These are phyloP conservation scores for Pyrenophora teres DNA, from an alignment of 2,329 filamentous ascomycete species.

Conservation along the genomic window DNA sequence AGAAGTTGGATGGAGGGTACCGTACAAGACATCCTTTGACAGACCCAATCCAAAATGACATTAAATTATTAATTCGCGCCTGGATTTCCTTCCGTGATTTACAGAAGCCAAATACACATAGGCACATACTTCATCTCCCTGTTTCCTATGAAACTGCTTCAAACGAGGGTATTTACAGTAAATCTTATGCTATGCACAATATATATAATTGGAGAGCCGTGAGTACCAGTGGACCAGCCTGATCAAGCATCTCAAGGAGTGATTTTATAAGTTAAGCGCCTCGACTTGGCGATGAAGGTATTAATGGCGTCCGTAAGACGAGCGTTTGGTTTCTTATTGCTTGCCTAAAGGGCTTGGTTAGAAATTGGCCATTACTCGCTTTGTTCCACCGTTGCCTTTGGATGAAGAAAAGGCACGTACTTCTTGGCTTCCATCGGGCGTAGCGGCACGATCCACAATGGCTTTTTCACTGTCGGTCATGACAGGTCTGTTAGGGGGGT, in stretches of 20 bases:
- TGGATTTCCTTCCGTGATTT: too few species aligned
- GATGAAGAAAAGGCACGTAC: conserved; percentile 3
- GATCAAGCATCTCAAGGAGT: conserved; percentile 2
- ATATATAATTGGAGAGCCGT: too few species aligned
- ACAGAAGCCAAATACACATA: too few species aligned
- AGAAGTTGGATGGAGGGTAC: too few species aligned
- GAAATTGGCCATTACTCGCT: background rate
- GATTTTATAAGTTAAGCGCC: conserved; percentile 18
- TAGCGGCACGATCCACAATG: conserved; percentile 14
- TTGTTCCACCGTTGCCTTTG: background rate
- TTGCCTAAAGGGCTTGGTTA: background rate
- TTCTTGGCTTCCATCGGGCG: conserved; percentile 10
- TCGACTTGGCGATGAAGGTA: conserved; percentile 15
- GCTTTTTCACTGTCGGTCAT: conserved; percentile 18
- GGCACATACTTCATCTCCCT: too few species aligned
- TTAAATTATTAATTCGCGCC: too few species aligned
- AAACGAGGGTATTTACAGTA: too few species aligned
- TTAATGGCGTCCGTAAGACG: conserved; percentile 12
- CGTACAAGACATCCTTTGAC: too few species aligned
- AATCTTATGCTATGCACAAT: too few species aligned
- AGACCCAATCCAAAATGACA: too few species aligned
- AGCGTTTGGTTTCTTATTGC: background rate
- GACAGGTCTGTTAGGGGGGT: background rate
- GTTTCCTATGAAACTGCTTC: too few species aligned
- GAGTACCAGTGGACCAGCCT: too few species aligned